Percentiles rank a stretch among this genome's conserved stretches.
Conservation (phyloP, 768 basidiomycete species). For the Podaxis mareebaensis region DNA sequence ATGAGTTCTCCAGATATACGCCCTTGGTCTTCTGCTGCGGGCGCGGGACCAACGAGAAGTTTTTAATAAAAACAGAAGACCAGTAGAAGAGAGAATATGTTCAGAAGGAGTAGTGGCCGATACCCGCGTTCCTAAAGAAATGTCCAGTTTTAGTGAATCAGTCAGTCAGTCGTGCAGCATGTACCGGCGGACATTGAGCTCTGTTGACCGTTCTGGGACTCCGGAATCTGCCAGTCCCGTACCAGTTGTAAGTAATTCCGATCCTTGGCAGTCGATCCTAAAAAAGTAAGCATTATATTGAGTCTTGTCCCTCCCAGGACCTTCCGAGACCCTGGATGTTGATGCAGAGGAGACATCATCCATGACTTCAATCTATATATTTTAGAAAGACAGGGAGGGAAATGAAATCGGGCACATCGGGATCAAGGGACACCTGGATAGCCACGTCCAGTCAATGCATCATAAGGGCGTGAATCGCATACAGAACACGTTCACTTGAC, state of each 20-base stretch:
- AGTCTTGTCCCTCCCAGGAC: too few relatives aligned
- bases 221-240: too few relatives aligned
- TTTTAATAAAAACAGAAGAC: background rate
- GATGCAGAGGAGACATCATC: too few relatives aligned
- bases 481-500: too few relatives aligned
- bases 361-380: too few relatives aligned
- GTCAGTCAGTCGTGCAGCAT: background rate
- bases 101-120: background rate
- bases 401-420: constrained; percentile 16
- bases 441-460: background rate
- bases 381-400: background rate
- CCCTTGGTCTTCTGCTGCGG: background rate
- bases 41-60: background rate
- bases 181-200: background rate
- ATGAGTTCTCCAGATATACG: background rate
- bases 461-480: background rate
- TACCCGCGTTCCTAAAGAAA: background rate
- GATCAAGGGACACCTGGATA: background rate
- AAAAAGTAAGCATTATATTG: too few relatives aligned
- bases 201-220: too few relatives aligned
- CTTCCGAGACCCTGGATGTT: too few relatives aligned
- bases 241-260: too few relatives aligned
- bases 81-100: background rate
- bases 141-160: background rate
- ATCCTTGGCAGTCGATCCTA: too few relatives aligned